Conservation (phyloP, 2,329 filamentous ascomycete genomes). For the Elsinoe arachidis region DNA sequence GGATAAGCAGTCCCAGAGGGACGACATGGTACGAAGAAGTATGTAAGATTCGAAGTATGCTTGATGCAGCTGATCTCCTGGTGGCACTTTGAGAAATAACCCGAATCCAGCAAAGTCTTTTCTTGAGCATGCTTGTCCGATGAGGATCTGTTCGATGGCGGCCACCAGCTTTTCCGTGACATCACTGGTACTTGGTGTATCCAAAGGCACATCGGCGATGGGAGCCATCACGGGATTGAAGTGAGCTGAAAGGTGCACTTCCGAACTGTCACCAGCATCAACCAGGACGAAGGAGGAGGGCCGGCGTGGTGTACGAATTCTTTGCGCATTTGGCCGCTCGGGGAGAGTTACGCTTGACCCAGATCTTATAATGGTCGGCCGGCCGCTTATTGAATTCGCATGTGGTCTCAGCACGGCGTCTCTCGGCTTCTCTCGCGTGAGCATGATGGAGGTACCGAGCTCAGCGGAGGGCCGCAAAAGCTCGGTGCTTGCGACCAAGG, state of each 20-base stretch:
- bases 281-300: conserved; percentile 89
- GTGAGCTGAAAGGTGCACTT: conserved; percentile 51
- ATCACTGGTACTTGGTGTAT: conserved; percentile 52
- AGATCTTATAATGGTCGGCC: conserved; percentile 63
- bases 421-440: not conserved
- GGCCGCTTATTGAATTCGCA: conserved; percentile 47
- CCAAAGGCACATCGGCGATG: conserved; percentile 40
- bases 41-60: conserved; percentile 92
- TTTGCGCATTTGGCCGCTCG: conserved; percentile 17
- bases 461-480: conserved; percentile 76
- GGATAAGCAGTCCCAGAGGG: conserved; percentile 61
- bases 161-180: conserved; percentile 70
- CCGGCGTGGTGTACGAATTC: conserved; percentile 60
- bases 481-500: conserved; percentile 79
- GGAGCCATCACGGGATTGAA: conserved; percentile 56
- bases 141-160: conserved; percentile 69
- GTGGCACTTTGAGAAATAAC: conserved; percentile 77
- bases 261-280: conserved; percentile 56
- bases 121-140: conserved; percentile 73
- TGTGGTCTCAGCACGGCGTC: conserved; percentile 76
- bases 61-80: conserved; percentile 88
- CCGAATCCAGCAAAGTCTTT: conserved; percentile 89
- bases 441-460: conserved; percentile 51
- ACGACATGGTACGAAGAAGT: conserved; percentile 63
- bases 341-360: conserved; percentile 34